These are phyloP conservation scores for Termitomyces sp. DNA, from an alignment of 768 basidiomycete species.

Conservation along the genomic window DNA sequence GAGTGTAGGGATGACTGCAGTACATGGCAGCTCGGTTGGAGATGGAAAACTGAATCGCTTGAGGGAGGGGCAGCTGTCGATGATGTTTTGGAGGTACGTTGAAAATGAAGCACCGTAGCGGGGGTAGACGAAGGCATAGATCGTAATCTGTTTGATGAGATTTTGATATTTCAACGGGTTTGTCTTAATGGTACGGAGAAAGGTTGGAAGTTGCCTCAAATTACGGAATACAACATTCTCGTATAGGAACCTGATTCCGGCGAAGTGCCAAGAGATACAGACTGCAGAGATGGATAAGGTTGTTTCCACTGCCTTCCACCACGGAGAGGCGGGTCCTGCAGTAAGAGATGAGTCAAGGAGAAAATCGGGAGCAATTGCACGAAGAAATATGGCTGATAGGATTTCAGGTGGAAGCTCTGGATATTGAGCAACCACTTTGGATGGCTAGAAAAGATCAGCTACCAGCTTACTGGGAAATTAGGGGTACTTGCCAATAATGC, in stretches of 20 bases:
- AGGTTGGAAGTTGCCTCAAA: background rate
- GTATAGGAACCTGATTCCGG: slow-evolving; percentile 2
- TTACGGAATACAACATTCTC: background rate
- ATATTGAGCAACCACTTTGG: background rate
- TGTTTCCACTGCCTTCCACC: background rate
- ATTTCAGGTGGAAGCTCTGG: background rate
- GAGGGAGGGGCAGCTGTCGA: background rate
- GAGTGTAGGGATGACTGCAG: background rate
- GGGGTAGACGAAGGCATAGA: background rate
- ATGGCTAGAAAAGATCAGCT: background rate
- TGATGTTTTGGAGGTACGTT: background rate
- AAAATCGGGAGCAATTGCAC: background rate
- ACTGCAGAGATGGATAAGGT: background rate
- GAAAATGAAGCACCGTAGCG: slow-evolving; percentile 4
- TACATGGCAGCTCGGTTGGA: background rate
- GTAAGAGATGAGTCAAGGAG: background rate
- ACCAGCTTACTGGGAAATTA: background rate
- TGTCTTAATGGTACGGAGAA: background rate
- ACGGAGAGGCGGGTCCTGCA: background rate
- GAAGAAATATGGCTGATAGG: background rate
- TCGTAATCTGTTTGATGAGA: background rate
- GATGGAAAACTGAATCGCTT: background rate
- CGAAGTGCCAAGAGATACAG: slow-evolving; percentile 1
- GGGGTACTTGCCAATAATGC: background rate
- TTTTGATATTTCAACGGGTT: background rate